Percentiles rank a stretch among this genome's conserved stretches.
phyloP scores from a whole-genome alignment of 768 basidiomycete genomes.

The Artomyces pyxidatus region DNA sequence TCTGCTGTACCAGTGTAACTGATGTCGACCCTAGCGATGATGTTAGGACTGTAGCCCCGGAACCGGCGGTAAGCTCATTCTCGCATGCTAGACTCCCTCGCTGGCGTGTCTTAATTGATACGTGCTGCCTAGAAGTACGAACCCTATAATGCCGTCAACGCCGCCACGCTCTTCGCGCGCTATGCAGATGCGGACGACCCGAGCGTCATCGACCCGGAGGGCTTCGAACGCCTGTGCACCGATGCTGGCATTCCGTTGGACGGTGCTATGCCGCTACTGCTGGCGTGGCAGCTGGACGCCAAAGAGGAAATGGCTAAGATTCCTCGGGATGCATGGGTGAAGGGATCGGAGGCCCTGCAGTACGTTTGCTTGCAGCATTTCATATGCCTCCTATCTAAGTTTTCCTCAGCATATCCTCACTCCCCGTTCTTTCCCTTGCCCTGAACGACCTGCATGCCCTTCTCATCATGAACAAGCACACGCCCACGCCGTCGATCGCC shows the following conservation, averaged over 20 bases:
- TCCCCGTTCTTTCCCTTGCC: conserved; percentile 39
- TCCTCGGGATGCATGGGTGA: conserved; percentile 61
- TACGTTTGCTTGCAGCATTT: conserved; percentile 23
- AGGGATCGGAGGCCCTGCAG: conserved; percentile 41
- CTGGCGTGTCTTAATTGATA: neutral
- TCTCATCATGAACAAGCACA: conserved; percentile 41
- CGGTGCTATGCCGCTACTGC: conserved; percentile 59
- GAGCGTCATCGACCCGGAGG: conserved; percentile 58
- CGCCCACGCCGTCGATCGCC: conserved; percentile 18
- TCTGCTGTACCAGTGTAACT: conserved; percentile 10
- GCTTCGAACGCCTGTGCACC: conserved; percentile 61
- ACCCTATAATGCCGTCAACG: conserved; percentile 45
- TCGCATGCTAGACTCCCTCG: neutral
- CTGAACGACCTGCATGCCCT: conserved; percentile 56
- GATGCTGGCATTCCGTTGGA: conserved; percentile 70
- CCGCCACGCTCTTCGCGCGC: conserved; percentile 42
- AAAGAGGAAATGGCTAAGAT: conserved; percentile 72
- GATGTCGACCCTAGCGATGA: conserved; percentile 3
- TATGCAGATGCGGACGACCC: conserved; percentile 51
- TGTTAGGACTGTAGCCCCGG: conserved; percentile 1
- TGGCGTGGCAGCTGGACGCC: conserved; percentile 68
- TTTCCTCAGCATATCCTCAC: conserved; percentile 38
- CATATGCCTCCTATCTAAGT: conserved; percentile 5
- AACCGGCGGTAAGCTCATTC: neutral
- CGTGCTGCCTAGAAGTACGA: conserved; percentile 13